These are phyloP conservation scores for Musa beccarii DNA, from an alignment of 176 grass and related monocot genomes.

Conservation along the genomic window DNA sequence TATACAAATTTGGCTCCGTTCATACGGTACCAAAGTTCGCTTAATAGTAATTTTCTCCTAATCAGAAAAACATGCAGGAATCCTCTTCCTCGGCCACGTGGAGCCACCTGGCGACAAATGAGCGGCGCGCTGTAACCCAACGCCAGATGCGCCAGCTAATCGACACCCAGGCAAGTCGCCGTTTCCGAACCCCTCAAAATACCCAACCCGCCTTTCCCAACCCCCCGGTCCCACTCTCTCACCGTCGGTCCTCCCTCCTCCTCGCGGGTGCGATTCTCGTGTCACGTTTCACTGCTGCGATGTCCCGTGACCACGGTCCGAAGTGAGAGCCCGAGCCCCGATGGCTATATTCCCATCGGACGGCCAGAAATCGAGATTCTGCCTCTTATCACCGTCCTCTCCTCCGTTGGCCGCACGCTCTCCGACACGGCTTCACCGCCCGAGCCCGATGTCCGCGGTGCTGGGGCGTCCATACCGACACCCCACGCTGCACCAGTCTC, in stretches of 20 bases:
- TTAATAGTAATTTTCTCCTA: too few species aligned
- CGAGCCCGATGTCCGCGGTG: neutral
- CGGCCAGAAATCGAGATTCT: neutral
- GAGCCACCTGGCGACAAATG: neutral
- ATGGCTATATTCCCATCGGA: neutral
- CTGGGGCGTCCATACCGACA: neutral
- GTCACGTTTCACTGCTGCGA: neutral
- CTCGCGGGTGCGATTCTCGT: neutral
- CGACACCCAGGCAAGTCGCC: neutral
- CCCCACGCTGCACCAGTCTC: neutral
- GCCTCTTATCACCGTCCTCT: neutral
- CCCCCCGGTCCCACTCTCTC: neutral
- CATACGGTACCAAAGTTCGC: too few species aligned
- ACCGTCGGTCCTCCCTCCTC: neutral
- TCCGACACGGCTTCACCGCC: neutral
- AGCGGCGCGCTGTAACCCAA: neutral
- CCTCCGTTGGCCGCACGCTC: neutral
- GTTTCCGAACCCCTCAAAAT: too few species aligned
- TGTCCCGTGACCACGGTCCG: neutral
- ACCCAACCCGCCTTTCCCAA: too few species aligned
- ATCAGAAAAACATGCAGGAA: too few species aligned
- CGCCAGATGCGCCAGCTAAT: neutral
- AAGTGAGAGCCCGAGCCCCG: neutral
- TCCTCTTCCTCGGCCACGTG: too few species aligned
- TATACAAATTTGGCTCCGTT: too few species aligned